Conservation (phyloP, 2,329 filamentous ascomycete species). For the Aureobasidium sp. region DNA sequence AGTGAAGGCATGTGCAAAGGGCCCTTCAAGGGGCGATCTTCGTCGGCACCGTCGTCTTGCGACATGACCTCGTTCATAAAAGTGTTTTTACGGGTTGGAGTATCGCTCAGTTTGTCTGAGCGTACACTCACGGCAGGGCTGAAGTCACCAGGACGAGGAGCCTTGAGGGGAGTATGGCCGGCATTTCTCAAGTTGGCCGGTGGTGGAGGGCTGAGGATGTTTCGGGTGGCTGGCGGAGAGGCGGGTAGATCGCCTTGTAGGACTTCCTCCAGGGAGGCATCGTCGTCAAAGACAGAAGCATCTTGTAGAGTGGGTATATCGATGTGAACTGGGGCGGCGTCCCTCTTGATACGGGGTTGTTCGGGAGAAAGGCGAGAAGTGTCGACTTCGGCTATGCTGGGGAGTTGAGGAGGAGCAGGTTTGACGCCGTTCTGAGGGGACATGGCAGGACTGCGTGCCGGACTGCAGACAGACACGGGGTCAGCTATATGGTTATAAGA, state of each 20-base stretch:
- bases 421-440: slow-evolving; percentile 22
- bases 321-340: slow-evolving; percentile 15
- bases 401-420: slow-evolving; percentile 18
- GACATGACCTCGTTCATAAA: slow-evolving; percentile 26
- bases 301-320: slow-evolving; percentile 1
- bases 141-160: slow-evolving; percentile 22
- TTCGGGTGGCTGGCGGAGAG: slow-evolving; percentile 19
- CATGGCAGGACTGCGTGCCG: slow-evolving; percentile 28
- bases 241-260: slow-evolving; percentile 25
- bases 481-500: slow-evolving; percentile 5
- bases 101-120: slow-evolving; percentile 27
- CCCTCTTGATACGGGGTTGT: slow-evolving; percentile 10
- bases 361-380: slow-evolving; percentile 17
- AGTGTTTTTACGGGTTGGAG: slow-evolving; percentile 29
- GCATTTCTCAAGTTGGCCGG: slow-evolving; percentile 24
- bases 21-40: slow-evolving; percentile 26
- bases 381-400: slow-evolving; percentile 29
- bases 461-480: slow-evolving; percentile 18
- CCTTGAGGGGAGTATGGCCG: slow-evolving; percentile 28
- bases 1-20: slow-evolving; percentile 30
- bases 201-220: slow-evolving; percentile 25
- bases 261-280: slow-evolving; percentile 6
- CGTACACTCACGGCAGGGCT: slow-evolving; percentile 17
- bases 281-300: neutral
- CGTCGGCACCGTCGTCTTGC: slow-evolving; percentile 21